Evolutionary conservation across 768 basidiomycete species (phyloP).

Genomic region (Vararia minispora): DNA sequence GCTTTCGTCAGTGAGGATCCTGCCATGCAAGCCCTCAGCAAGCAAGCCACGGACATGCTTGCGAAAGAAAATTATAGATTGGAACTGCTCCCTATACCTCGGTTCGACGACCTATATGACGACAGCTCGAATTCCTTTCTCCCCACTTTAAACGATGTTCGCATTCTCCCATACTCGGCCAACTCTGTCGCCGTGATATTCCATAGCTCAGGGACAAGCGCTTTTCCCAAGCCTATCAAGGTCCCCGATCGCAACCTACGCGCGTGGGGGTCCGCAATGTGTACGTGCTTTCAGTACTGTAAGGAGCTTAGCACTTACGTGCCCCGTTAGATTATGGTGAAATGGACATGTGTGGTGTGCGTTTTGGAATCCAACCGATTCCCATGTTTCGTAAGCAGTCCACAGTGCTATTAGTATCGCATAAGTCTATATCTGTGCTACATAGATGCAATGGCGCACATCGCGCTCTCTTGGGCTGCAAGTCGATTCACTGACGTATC

Average conservation of each 20-base stretch:
- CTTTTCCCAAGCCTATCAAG: constrained; percentile 11
- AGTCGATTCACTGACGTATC: not conserved
- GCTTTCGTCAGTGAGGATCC: constrained; percentile 22
- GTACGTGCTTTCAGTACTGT: constrained; percentile 5
- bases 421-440: not conserved
- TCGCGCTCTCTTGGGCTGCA: not conserved
- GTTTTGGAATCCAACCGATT: not conserved
- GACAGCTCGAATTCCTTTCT: not conserved
- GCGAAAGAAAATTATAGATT: not conserved
- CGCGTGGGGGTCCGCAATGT: constrained; percentile 4
- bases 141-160: not conserved
- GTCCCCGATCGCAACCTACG: constrained; percentile 12
- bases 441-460: not conserved
- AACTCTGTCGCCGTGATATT: not conserved
- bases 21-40: constrained; percentile 15
- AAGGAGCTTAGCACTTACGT: not conserved
- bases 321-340: not conserved
- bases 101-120: constrained; percentile 16
- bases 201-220: constrained; percentile 11
- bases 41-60: constrained; percentile 15
- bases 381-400: not conserved
- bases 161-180: not conserved
- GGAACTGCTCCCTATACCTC: constrained; percentile 5
- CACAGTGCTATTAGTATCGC: not conserved
- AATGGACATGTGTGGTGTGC: not conserved